These are phyloP conservation scores for Heterobasidion annosum DNA, from an alignment of 1,284 basidiomycete genomes.

Conservation along the genomic window DNA sequence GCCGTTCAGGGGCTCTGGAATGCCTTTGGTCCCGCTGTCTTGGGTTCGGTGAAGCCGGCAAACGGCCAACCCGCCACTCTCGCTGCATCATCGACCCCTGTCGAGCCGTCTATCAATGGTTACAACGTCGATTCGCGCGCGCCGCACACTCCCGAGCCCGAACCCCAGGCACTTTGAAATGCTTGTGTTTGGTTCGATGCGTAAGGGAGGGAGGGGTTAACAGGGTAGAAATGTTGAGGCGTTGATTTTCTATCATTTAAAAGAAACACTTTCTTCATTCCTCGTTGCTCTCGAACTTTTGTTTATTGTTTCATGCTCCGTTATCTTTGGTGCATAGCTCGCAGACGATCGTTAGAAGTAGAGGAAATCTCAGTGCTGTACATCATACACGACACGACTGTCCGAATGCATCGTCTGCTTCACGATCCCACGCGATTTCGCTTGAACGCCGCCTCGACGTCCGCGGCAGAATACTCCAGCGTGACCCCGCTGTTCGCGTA, in stretches of 20 bases:
- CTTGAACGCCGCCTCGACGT: constrained; percentile 74
- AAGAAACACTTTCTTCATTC: not conserved
- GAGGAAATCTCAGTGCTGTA: not conserved
- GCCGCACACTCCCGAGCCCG: not conserved
- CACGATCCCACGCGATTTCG: constrained; percentile 45
- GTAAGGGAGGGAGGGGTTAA: not conserved
- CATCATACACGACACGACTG: not conserved
- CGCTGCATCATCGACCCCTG: not conserved
- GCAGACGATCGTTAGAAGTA: not conserved
- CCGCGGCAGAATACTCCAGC: constrained; percentile 68
- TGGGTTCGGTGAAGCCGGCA: constrained; percentile 1
- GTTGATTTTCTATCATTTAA: not conserved
- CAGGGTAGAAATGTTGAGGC: not conserved
- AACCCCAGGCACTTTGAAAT: not conserved
- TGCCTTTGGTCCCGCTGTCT: constrained; percentile 5
- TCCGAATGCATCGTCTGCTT: not conserved
- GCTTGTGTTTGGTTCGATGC: not conserved
- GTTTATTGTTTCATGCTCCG: not conserved
- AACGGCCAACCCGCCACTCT: not conserved
- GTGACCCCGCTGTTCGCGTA: constrained; percentile 64
- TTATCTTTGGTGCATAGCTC: not conserved
- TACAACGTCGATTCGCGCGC: constrained; percentile 4
- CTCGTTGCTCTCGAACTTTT: not conserved
- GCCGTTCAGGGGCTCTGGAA: constrained; percentile 7
- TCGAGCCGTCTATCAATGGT: not conserved